Percentiles rank a stretch among this genome's conserved stretches.
These are phyloP conservation scores for Kwoniella botswanensis DNA, from an alignment of 768 basidiomycete genomes.

Conservation along the genomic window DNA sequence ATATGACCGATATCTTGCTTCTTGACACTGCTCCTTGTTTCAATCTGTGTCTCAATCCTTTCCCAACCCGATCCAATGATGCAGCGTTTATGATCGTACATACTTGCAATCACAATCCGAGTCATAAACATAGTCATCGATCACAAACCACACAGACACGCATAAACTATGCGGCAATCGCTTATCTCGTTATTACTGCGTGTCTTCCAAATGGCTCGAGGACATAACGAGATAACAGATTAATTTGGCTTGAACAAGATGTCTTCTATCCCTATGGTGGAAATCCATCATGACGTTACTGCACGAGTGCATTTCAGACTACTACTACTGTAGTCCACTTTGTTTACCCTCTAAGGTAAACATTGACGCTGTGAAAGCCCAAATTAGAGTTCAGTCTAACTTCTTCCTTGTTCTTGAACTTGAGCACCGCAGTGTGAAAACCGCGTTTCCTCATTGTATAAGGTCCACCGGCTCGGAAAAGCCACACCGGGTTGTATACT, in stretches of 20 bases:
- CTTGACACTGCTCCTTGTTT: no score
- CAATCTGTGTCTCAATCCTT: no score
- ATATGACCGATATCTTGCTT: no score
- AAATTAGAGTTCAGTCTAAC: not conserved
- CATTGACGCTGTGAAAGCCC: not conserved
- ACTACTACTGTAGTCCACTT: no score
- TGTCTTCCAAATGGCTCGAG: not conserved
- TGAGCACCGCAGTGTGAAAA: not conserved
- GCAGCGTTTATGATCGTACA: no score
- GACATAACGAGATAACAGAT: not conserved
- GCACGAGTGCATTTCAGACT: no score
- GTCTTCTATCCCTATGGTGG: not conserved
- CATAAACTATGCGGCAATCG: not conserved
- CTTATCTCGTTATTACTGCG: not conserved
- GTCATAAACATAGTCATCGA: no score
- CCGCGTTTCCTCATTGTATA: not conserved
- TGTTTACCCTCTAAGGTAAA: no score
- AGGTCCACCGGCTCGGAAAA: conserved; percentile 1
- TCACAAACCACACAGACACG: no score
- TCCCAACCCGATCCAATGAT: no score
- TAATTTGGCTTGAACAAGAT: not conserved
- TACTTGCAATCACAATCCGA: no score
- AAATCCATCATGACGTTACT: not conserved
- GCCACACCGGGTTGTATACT: conserved; percentile 9
- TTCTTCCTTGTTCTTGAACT: not conserved